Evolutionary conservation across 768 basidiomycete genomes (phyloP).

Genomic region (Auriscalpium microsporum): DNA sequence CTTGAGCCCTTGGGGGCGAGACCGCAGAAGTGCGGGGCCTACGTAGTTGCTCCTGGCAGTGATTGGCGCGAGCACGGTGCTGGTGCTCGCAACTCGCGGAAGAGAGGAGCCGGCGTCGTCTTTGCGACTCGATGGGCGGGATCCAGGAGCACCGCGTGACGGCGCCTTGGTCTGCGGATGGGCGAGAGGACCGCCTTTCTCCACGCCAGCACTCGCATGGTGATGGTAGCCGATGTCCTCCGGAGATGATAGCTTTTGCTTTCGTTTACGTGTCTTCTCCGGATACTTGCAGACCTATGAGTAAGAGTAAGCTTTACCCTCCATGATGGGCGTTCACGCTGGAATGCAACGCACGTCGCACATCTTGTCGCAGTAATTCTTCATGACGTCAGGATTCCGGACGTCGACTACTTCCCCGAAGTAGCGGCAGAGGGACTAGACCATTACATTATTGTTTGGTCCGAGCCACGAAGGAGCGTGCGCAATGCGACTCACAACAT

Average conservation of each 20-base stretch:
- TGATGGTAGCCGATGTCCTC: conserved; percentile 23
- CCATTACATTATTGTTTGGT: neutral
- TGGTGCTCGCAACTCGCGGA: conserved; percentile 7
- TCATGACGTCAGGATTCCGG: conserved; percentile 33
- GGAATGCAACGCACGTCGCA: conserved; percentile 54
- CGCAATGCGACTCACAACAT: conserved; percentile 43
- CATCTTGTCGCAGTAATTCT: conserved; percentile 61
- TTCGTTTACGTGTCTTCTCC: conserved; percentile 47
- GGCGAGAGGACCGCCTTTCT: conserved; percentile 23
- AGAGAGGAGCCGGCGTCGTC: neutral
- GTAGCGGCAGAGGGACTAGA: conserved; percentile 66
- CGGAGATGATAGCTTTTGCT: conserved; percentile 39
- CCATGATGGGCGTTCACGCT: neutral
- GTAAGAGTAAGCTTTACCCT: neutral
- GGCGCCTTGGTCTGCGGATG: conserved; percentile 1
- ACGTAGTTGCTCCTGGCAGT: conserved; percentile 9
- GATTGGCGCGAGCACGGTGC: conserved; percentile 11
- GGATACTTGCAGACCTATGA: conserved; percentile 71
- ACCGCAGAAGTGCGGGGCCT: conserved; percentile 10
- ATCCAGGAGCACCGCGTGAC: no score
- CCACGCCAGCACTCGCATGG: conserved; percentile 10
- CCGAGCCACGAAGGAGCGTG: neutral
- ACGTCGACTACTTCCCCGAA: conserved; percentile 65
- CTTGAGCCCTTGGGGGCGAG: conserved; percentile 6
- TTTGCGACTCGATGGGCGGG: no score